Conservation (phyloP, 2,329 filamentous ascomycete genomes). For the Botrytis fabae region DNA sequence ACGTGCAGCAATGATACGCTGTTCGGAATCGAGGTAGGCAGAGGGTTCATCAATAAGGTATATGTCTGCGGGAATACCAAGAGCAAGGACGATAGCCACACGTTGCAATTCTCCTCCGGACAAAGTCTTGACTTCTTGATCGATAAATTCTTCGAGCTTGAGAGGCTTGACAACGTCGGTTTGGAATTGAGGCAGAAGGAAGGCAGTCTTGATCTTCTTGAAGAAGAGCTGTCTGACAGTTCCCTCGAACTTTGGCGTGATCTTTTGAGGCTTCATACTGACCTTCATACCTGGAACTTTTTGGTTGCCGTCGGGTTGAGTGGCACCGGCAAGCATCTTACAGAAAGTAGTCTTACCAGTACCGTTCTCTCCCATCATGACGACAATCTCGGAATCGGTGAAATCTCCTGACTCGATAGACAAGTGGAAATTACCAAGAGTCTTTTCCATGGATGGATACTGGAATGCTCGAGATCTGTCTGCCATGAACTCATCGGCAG, state of each 20-base stretch:
- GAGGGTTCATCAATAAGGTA: constrained; percentile 98
- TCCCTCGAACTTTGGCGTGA: constrained; percentile 96
- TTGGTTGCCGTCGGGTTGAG: constrained; percentile 81
- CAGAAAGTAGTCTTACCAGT: constrained; percentile 99
- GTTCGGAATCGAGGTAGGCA: constrained; percentile 96
- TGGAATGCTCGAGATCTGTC: constrained; percentile 83
- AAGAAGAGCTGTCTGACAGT: constrained; percentile 98
- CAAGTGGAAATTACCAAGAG: constrained; percentile 83
- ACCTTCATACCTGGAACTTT: constrained; percentile 93
- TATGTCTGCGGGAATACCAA: constrained; percentile 94
- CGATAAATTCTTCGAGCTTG: constrained; percentile 98
- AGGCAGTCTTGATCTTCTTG: constrained; percentile 98
- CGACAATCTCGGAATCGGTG: constrained; percentile 96
- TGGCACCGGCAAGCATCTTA: constrained; percentile 86
- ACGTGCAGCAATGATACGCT: constrained; percentile 94
- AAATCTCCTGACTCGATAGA: constrained; percentile 80
- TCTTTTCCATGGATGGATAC: constrained; percentile 93
- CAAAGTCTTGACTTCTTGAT: constrained; percentile 98
- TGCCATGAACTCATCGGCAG: constrained; percentile 80
- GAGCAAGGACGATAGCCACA: constrained; percentile 95
- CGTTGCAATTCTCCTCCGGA: constrained; percentile 99
- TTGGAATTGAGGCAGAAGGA: constrained; percentile 97
- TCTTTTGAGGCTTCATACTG: constrained; percentile 99
- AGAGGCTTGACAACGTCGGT: constrained; percentile 99
- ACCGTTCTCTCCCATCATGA: constrained; percentile 99